Conservation (phyloP, 2,329 filamentous ascomycete species). For the Dryadomyces quercivorus region DNA sequence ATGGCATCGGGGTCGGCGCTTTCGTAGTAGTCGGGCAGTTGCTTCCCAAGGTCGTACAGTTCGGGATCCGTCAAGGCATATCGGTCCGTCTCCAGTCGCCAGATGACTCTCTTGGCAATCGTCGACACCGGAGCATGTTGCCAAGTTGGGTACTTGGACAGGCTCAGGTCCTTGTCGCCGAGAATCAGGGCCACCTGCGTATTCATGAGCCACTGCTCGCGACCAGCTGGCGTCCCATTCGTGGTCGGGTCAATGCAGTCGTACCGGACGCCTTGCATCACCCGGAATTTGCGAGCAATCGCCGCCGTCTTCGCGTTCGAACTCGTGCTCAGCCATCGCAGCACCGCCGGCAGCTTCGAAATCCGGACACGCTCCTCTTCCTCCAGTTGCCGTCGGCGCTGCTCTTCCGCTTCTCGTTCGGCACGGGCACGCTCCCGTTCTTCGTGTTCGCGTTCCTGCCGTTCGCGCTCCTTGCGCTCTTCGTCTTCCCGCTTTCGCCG, state of each 20-base stretch:
- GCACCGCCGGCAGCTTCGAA: conserved; percentile 44
- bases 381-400: conserved; percentile 30
- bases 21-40: conserved; percentile 40
- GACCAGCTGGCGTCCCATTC: conserved; percentile 40
- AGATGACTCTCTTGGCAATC: conserved; percentile 46
- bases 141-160: conserved; percentile 50
- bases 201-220: conserved; percentile 55
- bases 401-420: conserved; percentile 31
- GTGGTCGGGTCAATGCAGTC: conserved; percentile 46
- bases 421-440: conserved; percentile 25
- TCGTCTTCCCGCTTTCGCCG: conserved; percentile 39
- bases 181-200: conserved; percentile 50
- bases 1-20: conserved; percentile 31
- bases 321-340: conserved; percentile 47
- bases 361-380: conserved; percentile 43
- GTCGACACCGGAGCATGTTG: conserved; percentile 38
- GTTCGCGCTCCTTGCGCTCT: conserved; percentile 23
- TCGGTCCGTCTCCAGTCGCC: conserved; percentile 43
- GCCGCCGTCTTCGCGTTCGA: conserved; percentile 36
- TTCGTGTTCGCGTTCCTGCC: conserved; percentile 36
- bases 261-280: conserved; percentile 48
- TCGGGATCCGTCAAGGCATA: conserved; percentile 40
- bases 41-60: conserved; percentile 38
- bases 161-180: conserved; percentile 49
- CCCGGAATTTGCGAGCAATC: conserved; percentile 41